These are phyloP conservation scores for Phytophthora rubi DNA, from an alignment of 352 stramenopile species.

Conservation along the genomic window DNA sequence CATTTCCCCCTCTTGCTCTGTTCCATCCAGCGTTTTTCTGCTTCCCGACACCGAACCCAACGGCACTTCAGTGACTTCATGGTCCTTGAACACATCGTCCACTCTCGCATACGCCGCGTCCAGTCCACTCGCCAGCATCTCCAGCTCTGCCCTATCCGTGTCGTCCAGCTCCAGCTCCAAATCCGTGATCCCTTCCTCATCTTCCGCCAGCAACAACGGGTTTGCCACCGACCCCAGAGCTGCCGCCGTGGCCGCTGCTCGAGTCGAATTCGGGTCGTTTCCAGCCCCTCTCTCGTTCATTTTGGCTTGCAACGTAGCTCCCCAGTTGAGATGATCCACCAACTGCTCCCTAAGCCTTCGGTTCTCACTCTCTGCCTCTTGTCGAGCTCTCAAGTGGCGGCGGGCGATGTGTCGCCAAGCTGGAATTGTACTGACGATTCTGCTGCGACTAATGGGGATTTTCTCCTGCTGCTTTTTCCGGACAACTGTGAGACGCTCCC, in stretches of 20 bases:
- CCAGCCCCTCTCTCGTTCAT: slow-evolving; percentile 10
- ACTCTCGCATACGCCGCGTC: slow-evolving; percentile 30
- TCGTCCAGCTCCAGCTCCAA: slow-evolving; percentile 34
- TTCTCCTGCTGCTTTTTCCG: slow-evolving; percentile 12
- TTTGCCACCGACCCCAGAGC: slow-evolving; percentile 23
- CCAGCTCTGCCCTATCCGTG: slow-evolving; percentile 28
- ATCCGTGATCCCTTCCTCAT: slow-evolving; percentile 36
- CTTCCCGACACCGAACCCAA: slow-evolving; percentile 15
- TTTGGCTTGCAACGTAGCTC: slow-evolving; percentile 25
- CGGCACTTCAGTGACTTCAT: slow-evolving; percentile 9
- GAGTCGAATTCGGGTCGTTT: slow-evolving; percentile 6
- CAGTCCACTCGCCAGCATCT: slow-evolving; percentile 37
- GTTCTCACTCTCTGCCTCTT: slow-evolving; percentile 35
- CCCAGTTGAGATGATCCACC: slow-evolving; percentile 28
- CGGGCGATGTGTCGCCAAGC: slow-evolving; percentile 43
- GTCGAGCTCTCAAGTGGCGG: slow-evolving; percentile 24
- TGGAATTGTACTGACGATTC: slow-evolving; percentile 29
- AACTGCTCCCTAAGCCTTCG: slow-evolving; percentile 23
- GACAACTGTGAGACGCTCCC: slow-evolving; percentile 13
- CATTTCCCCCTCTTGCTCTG: slow-evolving; percentile 7
- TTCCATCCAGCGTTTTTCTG: slow-evolving; percentile 21
- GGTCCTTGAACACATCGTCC: slow-evolving; percentile 28
- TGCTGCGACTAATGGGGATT: slow-evolving; percentile 17
- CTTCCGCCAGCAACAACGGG: slow-evolving; percentile 28
- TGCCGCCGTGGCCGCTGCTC: slow-evolving; percentile 10